Evolutionary conservation across 1,284 basidiomycete species (phyloP), one percentile per base, ranked within the genome.

Genomic region (Papiliotrema laurentii): DNA sequence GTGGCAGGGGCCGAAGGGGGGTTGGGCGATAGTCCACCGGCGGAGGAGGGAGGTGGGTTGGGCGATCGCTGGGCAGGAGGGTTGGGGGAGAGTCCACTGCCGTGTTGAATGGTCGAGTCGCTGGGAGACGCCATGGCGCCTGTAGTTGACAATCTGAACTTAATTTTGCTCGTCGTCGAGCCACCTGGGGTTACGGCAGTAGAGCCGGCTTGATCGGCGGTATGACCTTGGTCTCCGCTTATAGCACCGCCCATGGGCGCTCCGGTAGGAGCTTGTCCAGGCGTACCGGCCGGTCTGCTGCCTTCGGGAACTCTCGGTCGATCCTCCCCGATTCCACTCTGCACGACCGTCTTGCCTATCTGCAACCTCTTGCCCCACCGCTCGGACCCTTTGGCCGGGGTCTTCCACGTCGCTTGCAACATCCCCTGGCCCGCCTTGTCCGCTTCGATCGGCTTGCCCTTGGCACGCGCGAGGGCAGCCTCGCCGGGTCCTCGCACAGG

Each of bases 381-480:
- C 1, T 66, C 63, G 3, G 39, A 28, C 9, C 69, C 67, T 28
- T 53, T 53, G 3, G 64, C 63, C 11, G 66, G 65, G 13, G 54
- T 49, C 46, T 68, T 64, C 68, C 68, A 70, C 10, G 69, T 72
- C 4, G 63, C 58, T 16, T 58, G 51, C 19, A 67, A 54, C 14
- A 45, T 56, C 7, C 49, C 50, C 44, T 52, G 53, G 22, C 53
- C 49, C 38, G 54, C 55, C 4, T 45, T 28, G 30, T 62, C 51
- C 16, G 52, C 50, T 33, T 61, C 58, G 3, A 39, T 41, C 4
- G 55, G 55, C 45, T 68, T 71, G 22, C 66, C 67, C 3, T 59
- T 53, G 2, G 65, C 63, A 51, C 63, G 63, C 18, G 56, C 50
- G 10, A 69, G 52, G 10, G 59, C 54, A 5, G 54, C 59, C 1